These are phyloP conservation scores for Fusarium coicis DNA, from an alignment of 2,329 filamentous ascomycete genomes.

Conservation along the genomic window DNA sequence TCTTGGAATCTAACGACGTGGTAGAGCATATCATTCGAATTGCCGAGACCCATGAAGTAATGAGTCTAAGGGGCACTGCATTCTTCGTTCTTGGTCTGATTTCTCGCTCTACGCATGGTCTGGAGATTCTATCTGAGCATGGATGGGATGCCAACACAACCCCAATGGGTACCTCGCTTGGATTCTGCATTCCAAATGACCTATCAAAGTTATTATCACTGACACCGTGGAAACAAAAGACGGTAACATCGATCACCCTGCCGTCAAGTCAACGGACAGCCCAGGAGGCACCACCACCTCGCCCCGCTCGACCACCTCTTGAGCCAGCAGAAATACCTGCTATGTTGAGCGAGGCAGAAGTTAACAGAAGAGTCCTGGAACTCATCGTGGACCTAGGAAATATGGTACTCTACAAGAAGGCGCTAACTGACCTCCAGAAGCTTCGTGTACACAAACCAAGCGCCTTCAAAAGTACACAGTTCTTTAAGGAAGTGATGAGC, in stretches of 20 bases:
- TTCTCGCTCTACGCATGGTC: constrained; percentile 88
- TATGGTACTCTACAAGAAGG: constrained; percentile 89
- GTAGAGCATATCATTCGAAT: constrained; percentile 89
- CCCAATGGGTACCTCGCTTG: constrained; percentile 82
- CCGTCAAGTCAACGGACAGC: constrained; percentile 65
- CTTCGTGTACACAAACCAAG: constrained; percentile 80
- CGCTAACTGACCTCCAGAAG: constrained; percentile 82
- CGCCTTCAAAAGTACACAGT: constrained; percentile 77
- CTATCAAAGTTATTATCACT: constrained; percentile 83
- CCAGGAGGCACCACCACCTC: constrained; percentile 54
- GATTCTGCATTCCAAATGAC: constrained; percentile 85
- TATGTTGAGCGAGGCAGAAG: constrained; percentile 68
- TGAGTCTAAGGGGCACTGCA: constrained; percentile 93
- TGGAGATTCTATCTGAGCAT: constrained; percentile 88
- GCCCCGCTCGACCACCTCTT: constrained; percentile 55
- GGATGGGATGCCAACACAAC: constrained; percentile 95
- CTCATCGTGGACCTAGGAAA: constrained; percentile 91
- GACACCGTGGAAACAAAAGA: constrained; percentile 66
- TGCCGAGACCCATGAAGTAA: constrained; percentile 86
- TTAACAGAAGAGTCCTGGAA: constrained; percentile 84
- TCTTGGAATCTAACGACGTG: constrained; percentile 89
- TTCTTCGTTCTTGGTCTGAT: constrained; percentile 96
- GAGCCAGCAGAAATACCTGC: constrained; percentile 54
- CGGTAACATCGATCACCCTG: constrained; percentile 58
- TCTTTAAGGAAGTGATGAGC: constrained; percentile 88